phyloP scores from a whole-genome alignment of 1,139 yeast genomes.

The Taphrina populina region DNA sequence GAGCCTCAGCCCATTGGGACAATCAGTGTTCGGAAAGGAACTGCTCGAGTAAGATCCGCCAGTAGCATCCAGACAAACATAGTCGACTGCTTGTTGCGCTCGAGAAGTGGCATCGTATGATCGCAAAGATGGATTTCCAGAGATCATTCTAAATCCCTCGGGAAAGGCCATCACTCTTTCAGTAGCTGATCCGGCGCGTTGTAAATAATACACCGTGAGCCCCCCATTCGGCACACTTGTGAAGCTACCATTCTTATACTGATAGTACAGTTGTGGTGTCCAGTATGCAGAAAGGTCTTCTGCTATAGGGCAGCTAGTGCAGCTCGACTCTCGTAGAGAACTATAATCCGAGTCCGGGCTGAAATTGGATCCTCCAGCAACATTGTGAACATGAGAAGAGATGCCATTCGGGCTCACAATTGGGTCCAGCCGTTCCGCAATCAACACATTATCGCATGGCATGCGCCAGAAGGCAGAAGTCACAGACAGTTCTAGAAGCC shows the following conservation, averaged over 20 bases:
- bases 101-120: conserved; percentile 3
- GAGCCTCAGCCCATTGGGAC: conserved; percentile 34
- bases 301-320: conserved; percentile 31
- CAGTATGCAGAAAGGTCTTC: conserved; percentile 29
- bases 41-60: conserved; percentile 11
- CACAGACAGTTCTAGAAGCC: no score
- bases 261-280: conserved; percentile 35
- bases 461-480: conserved; percentile 31
- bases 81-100: conserved; percentile 28
- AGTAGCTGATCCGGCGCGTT: conserved; percentile 10
- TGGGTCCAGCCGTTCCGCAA: conserved; percentile 30
- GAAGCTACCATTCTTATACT: conserved; percentile 8
- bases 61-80: conserved; percentile 22
- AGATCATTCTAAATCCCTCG: conserved; percentile 34
- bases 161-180: conserved; percentile 27
- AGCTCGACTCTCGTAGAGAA: neutral
- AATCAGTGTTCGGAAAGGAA: conserved; percentile 20
- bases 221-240: conserved; percentile 10
- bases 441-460: conserved; percentile 19
- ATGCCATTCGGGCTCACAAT: conserved; percentile 27
- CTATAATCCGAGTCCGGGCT: conserved; percentile 8
- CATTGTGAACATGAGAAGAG: conserved; percentile 26
- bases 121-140: conserved; percentile 30
- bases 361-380: conserved; percentile 24
- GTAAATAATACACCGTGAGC: conserved; percentile 33